These are phyloP conservation scores for Trichoderma koningiopsis DNA, from an alignment of 2,329 filamentous ascomycete species.

Conservation along the genomic window DNA sequence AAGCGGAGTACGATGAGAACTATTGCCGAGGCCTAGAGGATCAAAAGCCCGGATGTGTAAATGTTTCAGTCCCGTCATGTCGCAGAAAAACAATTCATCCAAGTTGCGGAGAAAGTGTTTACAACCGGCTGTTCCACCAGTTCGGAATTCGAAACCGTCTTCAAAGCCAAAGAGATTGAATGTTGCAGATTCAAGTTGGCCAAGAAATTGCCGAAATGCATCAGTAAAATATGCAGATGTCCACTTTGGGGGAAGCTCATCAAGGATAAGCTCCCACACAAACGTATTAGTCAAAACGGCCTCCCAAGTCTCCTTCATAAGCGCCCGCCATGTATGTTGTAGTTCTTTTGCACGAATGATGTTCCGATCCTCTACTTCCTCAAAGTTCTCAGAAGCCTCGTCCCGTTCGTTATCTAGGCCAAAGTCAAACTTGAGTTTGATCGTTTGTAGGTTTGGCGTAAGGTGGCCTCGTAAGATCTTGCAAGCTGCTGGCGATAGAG, in stretches of 20 bases:
- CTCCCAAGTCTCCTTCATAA: neutral
- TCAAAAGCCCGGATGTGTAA: neutral
- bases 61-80: neutral
- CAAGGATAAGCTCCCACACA: neutral
- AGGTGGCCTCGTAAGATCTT: neutral
- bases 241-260: neutral
- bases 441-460: neutral
- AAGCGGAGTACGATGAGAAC: neutral
- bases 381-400: neutral
- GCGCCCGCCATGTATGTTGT: neutral
- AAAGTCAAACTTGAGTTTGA: neutral
- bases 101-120: neutral
- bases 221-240: neutral
- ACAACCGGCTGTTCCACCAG: neutral
- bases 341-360: neutral
- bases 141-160: neutral
- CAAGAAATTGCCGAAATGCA: neutral
- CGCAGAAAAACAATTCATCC: neutral
- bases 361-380: neutral
- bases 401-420: neutral
- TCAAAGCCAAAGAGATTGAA: neutral
- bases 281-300: neutral
- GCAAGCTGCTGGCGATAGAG: neutral
- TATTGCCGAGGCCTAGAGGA: neutral
- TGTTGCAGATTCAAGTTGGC: neutral